Conservation (phyloP, 306 rosid species). For the Corylus avellana region DNA sequence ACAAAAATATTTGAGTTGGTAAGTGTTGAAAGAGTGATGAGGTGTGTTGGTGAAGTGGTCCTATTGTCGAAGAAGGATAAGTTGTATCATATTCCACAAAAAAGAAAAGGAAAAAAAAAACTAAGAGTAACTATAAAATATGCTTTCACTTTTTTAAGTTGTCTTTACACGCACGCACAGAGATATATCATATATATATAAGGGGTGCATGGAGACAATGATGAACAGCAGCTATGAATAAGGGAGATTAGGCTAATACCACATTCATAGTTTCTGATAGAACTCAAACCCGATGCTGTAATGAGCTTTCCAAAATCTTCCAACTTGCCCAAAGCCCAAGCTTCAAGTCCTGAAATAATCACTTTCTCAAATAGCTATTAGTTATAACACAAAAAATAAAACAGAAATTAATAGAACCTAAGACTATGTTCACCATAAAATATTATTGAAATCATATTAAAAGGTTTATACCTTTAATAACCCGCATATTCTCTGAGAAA, state of each 20-base stretch:
- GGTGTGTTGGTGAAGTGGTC: no score
- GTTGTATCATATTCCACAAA: no score
- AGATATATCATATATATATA: no score
- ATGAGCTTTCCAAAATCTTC: constrained; percentile 80
- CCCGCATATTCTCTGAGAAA: constrained; percentile 89
- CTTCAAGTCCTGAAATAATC: constrained; percentile 70
- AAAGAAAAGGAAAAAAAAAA: neutral
- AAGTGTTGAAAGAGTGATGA: no score
- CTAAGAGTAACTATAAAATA: neutral
- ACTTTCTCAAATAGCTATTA: constrained; percentile 20
- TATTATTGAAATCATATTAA: constrained; percentile 11
- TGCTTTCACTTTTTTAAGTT: neutral
- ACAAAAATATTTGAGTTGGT: no score
- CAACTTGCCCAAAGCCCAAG: constrained; percentile 74
- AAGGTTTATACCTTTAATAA: constrained; percentile 57
- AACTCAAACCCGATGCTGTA: constrained; percentile 85
- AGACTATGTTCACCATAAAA: constrained; percentile 13
- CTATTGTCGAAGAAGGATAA: no score
- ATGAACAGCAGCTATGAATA: neutral
- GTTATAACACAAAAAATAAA: constrained; percentile 4
- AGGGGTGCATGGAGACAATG: neutral
- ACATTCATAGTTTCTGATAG: constrained; percentile 88
- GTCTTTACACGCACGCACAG: neutral
- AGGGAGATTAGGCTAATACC: constrained; percentile 51
- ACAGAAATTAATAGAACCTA: constrained; percentile 8